Percentiles rank a stretch among this genome's conserved stretches.
These are phyloP conservation scores for Xylaria sp. DNA, from an alignment of 2,329 filamentous ascomycete species.

Conservation along the genomic window DNA sequence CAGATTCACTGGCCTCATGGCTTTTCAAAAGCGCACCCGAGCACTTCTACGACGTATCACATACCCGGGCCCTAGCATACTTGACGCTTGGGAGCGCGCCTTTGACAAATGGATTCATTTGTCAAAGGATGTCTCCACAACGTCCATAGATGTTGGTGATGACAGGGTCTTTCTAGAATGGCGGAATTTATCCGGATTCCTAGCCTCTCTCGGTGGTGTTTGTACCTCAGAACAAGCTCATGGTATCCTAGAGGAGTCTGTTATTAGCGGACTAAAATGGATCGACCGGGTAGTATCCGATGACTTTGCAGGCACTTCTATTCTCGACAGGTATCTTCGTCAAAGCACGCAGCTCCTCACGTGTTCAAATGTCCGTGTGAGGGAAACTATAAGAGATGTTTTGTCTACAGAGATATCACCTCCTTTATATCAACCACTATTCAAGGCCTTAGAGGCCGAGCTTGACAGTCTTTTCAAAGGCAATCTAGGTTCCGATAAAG, in stretches of 20 bases:
- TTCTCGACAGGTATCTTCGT: conserved; percentile 64
- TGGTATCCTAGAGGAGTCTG: conserved; percentile 61
- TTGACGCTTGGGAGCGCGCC: conserved; percentile 69
- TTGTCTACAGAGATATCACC: conserved; percentile 69
- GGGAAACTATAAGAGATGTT: conserved; percentile 70
- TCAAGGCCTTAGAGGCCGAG: conserved; percentile 68
- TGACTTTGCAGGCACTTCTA: conserved; percentile 63
- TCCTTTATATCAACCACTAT: conserved; percentile 65
- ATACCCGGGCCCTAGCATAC: conserved; percentile 68
- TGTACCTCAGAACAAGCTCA: conserved; percentile 66
- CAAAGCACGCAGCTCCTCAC: conserved; percentile 69
- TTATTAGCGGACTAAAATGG: conserved; percentile 64
- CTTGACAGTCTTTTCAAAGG: conserved; percentile 67
- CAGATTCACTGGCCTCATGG: conserved; percentile 70
- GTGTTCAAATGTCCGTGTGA: conserved; percentile 66
- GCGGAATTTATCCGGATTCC: conserved; percentile 72
- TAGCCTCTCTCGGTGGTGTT: conserved; percentile 69
- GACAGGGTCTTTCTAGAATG: conserved; percentile 66
- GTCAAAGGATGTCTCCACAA: conserved; percentile 66
- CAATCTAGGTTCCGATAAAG: conserved; percentile 56
- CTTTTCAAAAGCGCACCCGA: conserved; percentile 70
- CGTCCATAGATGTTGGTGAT: conserved; percentile 55
- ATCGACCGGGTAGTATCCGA: conserved; percentile 67
- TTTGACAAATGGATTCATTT: conserved; percentile 70
- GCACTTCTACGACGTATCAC: conserved; percentile 64